These are phyloP conservation scores for Barnettozyma sp. DNA, from an alignment of 805 yeast species.

Conservation along the genomic window DNA sequence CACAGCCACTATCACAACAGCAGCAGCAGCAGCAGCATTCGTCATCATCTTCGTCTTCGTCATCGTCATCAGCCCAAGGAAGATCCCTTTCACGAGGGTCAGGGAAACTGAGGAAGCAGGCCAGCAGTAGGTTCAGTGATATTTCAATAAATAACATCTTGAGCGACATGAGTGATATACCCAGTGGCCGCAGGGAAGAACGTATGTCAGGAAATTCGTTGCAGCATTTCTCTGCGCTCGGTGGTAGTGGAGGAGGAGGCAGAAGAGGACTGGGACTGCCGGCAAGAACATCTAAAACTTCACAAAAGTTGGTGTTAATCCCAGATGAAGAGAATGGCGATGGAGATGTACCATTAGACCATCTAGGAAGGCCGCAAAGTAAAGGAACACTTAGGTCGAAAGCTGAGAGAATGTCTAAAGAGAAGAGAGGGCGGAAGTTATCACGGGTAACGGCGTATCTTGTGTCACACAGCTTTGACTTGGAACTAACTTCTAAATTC, in stretches of 20 bases:
- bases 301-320: conserved; percentile 79
- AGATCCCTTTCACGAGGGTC: too few species aligned
- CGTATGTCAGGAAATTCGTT: conserved; percentile 31
- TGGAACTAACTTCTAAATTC: conserved; percentile 57
- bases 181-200: conserved; percentile 55
- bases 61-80: too few species aligned
- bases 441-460: conserved; percentile 90
- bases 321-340: conserved; percentile 47
- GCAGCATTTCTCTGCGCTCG: conserved; percentile 8
- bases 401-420: conserved; percentile 52
- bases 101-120: conserved; percentile 15
- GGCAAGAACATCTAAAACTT: conserved; percentile 74
- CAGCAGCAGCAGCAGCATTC: conserved; percentile 2
- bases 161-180: conserved; percentile 77
- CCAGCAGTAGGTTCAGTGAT: conserved; percentile 50
- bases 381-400: conserved; percentile 17
- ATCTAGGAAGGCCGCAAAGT: background rate
- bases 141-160: conserved; percentile 77
- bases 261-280: conserved; percentile 42
- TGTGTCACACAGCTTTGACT: conserved; percentile 74
- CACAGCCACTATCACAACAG: conserved; percentile 1
- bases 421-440: conserved; percentile 43
- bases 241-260: too few species aligned
- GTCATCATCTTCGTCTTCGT: background rate
- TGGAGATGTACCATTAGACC: conserved; percentile 4